Evolutionary conservation across 352 stramenopile species (phyloP).

Genomic region (Pythium grandisporangium): DNA sequence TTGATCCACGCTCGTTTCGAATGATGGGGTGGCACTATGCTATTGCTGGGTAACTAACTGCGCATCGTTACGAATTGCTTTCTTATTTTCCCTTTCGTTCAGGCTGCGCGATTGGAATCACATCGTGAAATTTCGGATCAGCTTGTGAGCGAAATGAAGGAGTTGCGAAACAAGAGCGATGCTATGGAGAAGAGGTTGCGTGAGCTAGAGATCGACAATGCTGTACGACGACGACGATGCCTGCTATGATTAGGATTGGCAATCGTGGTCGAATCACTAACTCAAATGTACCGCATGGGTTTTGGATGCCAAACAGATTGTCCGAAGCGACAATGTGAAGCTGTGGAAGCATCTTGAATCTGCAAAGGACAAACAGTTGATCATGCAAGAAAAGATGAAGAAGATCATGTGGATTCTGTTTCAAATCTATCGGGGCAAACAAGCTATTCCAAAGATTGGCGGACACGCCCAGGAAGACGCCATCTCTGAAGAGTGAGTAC

Average conservation of each 20-base stretch:
- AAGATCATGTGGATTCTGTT: constrained; percentile 90
- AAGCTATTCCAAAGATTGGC: constrained; percentile 67
- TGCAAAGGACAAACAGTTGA: constrained; percentile 81
- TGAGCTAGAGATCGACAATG: constrained; percentile 82
- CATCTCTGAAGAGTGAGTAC: constrained; percentile 80
- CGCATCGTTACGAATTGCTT: too few relatives aligned
- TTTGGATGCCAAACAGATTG: constrained; percentile 41
- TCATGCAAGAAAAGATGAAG: constrained; percentile 89
- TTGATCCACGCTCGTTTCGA: too few relatives aligned
- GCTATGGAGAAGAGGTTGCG: constrained; percentile 83
- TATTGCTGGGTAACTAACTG: too few relatives aligned
- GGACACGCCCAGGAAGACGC: constrained; percentile 34
- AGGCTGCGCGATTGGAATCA: constrained; percentile 61
- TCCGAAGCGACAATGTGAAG: constrained; percentile 83
- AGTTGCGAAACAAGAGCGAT: constrained; percentile 72
- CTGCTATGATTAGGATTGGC: too few relatives aligned
- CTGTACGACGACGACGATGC: too few relatives aligned
- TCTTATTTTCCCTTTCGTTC: constrained; percentile 2
- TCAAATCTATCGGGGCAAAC: constrained; percentile 84
- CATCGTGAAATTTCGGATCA: constrained; percentile 76
- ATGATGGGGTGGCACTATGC: too few relatives aligned
- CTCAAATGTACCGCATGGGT: neutral
- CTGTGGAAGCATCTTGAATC: constrained; percentile 82
- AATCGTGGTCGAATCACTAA: too few relatives aligned
- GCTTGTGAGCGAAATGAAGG: constrained; percentile 77